Base-by-base conservation (phyloP, 2,329 filamentous ascomycete species). In the Nemania abortiva region DNA sequence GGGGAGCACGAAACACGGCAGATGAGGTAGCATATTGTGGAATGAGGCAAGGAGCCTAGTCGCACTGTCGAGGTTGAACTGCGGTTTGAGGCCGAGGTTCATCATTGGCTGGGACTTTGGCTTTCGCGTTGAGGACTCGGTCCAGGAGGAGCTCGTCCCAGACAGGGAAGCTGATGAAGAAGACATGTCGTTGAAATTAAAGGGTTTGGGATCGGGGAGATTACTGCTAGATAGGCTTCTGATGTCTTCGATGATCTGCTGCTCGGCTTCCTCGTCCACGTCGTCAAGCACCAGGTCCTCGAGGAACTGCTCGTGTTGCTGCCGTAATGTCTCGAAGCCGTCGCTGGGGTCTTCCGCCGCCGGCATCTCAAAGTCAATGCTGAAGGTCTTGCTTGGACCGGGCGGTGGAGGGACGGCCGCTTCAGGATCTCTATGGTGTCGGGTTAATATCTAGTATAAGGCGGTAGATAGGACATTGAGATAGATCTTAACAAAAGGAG, bases 61-160 rank as follows among this genome's bases (percentile, higher is more conserved):
- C 4, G 86, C 86, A n/a, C 84, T 87, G 61, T 85, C 82, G 6
- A 87, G 81, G 76, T 88, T 88, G 77, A 88, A 88, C 73, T 84
- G 83, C 0, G 86, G 86, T 63, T 84, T 84, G 18, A 85, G 80
- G 11, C 82, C 81, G 4, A 86, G 73, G 37, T 78, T 80, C 34
- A 76, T n/a, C 62, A 74, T 50, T 39, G 68, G 60, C 18, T 65
- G 69, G 11, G 67, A 71, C n/a, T 55, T 64, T 24, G 50, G 59
- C 29, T n/a, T 49, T 6, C 29, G 24, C 18, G 22, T 65, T 1
- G 75, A 73, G 1, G 69, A 56, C 45, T 47, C 47, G 29, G 57
- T 22, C 52, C 56, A 53, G 22, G 68, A 62, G 24, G 66, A 59
- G 53, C 72, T 3, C 75, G 71, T 34, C 68, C 71, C 34, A 60